Conservation (phyloP, 164 flowering plant genomes). For the Vitis labrusca region DNA sequence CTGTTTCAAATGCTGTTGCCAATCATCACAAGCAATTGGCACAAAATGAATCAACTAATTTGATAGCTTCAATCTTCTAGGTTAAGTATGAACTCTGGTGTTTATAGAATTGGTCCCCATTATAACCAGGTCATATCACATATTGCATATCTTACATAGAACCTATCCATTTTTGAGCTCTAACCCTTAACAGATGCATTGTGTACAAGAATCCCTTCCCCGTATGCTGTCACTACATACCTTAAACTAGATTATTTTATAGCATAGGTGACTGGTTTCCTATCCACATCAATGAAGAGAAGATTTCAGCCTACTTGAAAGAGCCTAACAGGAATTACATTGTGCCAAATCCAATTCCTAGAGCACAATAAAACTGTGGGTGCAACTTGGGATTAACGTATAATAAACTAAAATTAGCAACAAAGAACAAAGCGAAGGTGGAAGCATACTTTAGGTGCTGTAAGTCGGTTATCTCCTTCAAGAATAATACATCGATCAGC, state of each 20-base stretch:
- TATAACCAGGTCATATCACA: not conserved
- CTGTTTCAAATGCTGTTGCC: too few relatives aligned
- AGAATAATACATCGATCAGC: conserved; percentile 75
- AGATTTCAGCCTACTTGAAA: too few relatives aligned
- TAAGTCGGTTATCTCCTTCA: conserved; percentile 85
- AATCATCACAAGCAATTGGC: too few relatives aligned
- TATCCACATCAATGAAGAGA: too few relatives aligned
- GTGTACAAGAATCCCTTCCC: not conserved
- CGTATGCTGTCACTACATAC: too few relatives aligned
- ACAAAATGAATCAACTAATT: not conserved
- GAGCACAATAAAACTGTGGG: too few relatives aligned
- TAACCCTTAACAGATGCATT: not conserved
- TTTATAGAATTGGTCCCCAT: too few relatives aligned
- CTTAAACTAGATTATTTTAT: too few relatives aligned
- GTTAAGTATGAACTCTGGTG: not conserved
- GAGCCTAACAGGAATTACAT: too few relatives aligned
- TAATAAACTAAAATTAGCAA: not conserved
- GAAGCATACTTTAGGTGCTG: conserved; percentile 69
- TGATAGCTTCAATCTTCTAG: not conserved
- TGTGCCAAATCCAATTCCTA: too few relatives aligned
- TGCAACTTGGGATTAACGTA: not conserved
- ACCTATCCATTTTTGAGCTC: not conserved
- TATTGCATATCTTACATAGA: not conserved
- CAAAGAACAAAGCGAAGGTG: not conserved
- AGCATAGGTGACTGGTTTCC: too few relatives aligned